Conservation (phyloP, 768 basidiomycete species). For the Boletus huronensis region DNA sequence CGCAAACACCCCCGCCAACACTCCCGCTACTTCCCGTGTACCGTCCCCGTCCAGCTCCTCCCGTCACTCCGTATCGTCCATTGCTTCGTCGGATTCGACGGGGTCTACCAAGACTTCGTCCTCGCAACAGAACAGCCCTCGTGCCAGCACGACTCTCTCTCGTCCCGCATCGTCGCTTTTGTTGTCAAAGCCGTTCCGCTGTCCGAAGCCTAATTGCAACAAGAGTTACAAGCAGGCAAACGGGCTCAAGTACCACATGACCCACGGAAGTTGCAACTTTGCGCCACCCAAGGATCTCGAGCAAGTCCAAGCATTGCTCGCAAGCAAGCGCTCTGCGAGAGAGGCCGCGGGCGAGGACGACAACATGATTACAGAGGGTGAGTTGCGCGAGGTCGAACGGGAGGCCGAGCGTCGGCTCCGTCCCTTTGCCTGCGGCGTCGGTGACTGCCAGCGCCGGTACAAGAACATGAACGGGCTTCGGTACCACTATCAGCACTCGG, state of each 20-base stretch:
- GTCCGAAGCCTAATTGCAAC: slow-evolving; percentile 93
- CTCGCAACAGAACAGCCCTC: slow-evolving; percentile 26
- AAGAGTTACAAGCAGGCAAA: slow-evolving; percentile 97
- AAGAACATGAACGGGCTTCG: slow-evolving; percentile 98
- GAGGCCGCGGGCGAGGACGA: slow-evolving; percentile 43
- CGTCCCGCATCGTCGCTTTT: slow-evolving; percentile 57
- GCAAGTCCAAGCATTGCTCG: slow-evolving; percentile 70
- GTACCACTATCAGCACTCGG: slow-evolving; percentile 96
- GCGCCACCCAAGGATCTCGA: slow-evolving; percentile 84
- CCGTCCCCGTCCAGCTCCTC: slow-evolving; percentile 24
- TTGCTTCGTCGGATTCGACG: slow-evolving; percentile 19
- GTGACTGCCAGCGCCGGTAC: slow-evolving; percentile 83
- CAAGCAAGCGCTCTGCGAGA: slow-evolving; percentile 38
- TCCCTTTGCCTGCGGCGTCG: slow-evolving; percentile 88
- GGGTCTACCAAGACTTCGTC: slow-evolving; percentile 27
- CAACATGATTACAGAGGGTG: slow-evolving; percentile 50
- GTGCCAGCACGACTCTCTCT: slow-evolving; percentile 46
- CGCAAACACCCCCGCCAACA: slow-evolving; percentile 44
- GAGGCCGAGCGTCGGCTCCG: slow-evolving; percentile 81
- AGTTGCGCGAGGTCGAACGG: slow-evolving; percentile 68
- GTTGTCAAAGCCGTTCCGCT: slow-evolving; percentile 83
- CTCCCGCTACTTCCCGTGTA: slow-evolving; percentile 48
- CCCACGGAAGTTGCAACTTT: slow-evolving; percentile 90
- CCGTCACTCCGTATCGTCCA: slow-evolving; percentile 13
- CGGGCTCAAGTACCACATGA: slow-evolving; percentile 91